Percentiles rank a stretch among this genome's conserved stretches.
Conservation (phyloP, 805 yeast species). For the Candida coquimbonensis region DNA sequence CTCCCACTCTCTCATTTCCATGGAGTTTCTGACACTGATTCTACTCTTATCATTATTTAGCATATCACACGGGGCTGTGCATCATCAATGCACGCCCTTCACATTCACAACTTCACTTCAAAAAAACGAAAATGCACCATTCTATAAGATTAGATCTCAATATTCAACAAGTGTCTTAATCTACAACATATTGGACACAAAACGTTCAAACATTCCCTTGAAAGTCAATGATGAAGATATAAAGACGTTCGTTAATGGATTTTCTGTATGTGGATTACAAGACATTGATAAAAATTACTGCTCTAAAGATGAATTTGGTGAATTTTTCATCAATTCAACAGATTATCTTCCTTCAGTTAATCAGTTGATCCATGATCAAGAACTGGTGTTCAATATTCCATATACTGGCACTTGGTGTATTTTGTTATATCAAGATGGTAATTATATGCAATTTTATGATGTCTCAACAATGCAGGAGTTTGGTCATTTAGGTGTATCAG, state of each 20-base stretch:
- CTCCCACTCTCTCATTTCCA: background rate
- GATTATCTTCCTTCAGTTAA: background rate
- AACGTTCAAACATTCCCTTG: conserved; percentile 3
- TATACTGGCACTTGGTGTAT: conserved; percentile 8
- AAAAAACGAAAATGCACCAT: background rate
- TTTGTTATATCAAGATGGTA: conserved; percentile 8
- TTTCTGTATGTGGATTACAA: conserved; percentile 7
- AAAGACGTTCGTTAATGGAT: conserved; percentile 1
- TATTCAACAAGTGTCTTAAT: conserved; percentile 1
- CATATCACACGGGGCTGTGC: background rate
- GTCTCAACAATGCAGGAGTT: conserved; percentile 1
- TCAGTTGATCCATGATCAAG: background rate
- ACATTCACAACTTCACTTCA: background rate
- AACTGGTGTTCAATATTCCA: background rate
- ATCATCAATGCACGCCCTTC: conserved; percentile 1
- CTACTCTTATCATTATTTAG: background rate
- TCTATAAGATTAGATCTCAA: background rate
- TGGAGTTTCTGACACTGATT: background rate
- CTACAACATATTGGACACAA: conserved; percentile 3
- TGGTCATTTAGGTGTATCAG: conserved; percentile 1
- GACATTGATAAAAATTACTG: conserved; percentile 5
- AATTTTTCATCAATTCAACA: background rate
- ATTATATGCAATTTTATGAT: background rate
- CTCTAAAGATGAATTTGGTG: background rate
- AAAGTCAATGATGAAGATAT: conserved; percentile 1